These are phyloP conservation scores for Apiospora sp. DNA, from an alignment of 2,329 filamentous ascomycete genomes.

Conservation along the genomic window DNA sequence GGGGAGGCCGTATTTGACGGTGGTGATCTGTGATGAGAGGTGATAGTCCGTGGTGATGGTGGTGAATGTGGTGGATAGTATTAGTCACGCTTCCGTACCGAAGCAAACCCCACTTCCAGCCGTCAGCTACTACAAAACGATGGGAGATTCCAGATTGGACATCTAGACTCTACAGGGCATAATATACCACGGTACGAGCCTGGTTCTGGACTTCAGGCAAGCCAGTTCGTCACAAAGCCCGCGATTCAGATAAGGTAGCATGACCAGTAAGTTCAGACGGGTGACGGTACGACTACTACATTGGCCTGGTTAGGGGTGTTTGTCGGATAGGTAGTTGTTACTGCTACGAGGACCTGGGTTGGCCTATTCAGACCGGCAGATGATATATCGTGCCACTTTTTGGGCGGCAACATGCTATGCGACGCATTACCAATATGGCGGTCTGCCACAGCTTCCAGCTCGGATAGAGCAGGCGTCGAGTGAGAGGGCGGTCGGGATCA, in stretches of 20 bases:
- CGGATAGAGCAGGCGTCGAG: neutral
- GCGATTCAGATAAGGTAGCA: neutral
- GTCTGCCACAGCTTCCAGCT: neutral
- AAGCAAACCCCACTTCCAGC: too few species aligned
- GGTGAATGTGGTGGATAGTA: too few species aligned
- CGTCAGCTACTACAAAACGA: too few species aligned
- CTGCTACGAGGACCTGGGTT: neutral
- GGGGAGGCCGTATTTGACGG: too few species aligned
- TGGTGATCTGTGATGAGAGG: too few species aligned
- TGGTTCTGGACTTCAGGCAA: too few species aligned
- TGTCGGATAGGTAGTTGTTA: neutral
- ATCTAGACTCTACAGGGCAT: too few species aligned
- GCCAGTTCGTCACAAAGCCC: neutral
- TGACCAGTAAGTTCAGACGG: neutral
- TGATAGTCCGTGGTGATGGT: too few species aligned
- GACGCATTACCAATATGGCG: neutral
- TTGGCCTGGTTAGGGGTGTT: neutral
- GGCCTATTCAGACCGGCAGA: neutral
- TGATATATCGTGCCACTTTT: neutral
- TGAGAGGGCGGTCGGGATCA: neutral
- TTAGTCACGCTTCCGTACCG: too few species aligned
- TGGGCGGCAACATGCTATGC: neutral
- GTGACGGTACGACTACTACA: neutral
- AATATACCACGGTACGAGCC: too few species aligned
- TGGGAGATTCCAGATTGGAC: too few species aligned